Conservation (phyloP, 164 flowering plant genomes). For the Macadamia tetraphylla region DNA sequence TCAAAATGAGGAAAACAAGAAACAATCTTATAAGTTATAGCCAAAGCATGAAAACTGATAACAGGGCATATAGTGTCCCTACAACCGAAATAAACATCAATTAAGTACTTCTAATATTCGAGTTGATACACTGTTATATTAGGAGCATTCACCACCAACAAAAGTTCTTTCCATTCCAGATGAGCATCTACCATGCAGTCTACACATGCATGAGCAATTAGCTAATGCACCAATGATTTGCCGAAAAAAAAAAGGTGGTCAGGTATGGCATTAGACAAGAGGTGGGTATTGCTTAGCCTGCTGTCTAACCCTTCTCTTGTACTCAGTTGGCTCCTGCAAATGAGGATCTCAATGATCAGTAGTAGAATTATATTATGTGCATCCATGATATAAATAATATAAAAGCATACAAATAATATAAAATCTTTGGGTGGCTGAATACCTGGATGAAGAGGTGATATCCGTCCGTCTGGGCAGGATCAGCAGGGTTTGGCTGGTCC, state of each 20-base stretch:
- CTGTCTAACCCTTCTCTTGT: conserved; percentile 66
- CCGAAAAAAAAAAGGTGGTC: neutral
- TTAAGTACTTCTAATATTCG: neutral
- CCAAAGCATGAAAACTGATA: too few species aligned
- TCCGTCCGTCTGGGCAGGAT: conserved; percentile 97
- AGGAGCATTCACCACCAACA: neutral
- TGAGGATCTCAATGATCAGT: neutral
- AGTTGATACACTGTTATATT: neutral
- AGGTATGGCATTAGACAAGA: conserved; percentile 30
- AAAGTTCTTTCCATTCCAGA: neutral
- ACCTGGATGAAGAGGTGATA: conserved; percentile 93
- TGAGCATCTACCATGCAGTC: neutral
- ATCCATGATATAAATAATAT: neutral
- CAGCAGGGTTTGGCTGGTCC: conserved; percentile 82
- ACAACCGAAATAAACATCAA: neutral
- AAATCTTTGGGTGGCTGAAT: neutral
- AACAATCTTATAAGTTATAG: too few species aligned
- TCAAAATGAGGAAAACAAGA: too few species aligned
- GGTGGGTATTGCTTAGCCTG: conserved; percentile 75
- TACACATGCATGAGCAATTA: neutral
- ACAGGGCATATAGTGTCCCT: neutral
- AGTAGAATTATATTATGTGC: neutral
- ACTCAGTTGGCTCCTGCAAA: conserved; percentile 58
- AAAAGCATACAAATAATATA: neutral
- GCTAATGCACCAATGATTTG: conserved; percentile 12